Conservation (phyloP, 1,284 basidiomycete species). For the Cutaneotrichosporon sp. region DNA sequence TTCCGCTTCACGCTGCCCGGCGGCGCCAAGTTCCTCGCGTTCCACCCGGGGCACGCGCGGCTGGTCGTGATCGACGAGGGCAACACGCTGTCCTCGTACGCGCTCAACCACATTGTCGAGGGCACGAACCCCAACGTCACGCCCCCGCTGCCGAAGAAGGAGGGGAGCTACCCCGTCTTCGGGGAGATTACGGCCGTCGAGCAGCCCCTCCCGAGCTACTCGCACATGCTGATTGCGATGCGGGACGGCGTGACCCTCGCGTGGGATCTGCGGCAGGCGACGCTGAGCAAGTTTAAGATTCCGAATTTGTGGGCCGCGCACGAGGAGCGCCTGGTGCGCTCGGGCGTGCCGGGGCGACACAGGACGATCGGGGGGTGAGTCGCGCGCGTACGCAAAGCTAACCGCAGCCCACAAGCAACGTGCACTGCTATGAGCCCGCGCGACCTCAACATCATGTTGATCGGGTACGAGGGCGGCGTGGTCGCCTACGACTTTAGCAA, state of each 20-base stretch:
- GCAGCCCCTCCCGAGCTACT: constrained; percentile 44
- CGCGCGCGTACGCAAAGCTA: neutral
- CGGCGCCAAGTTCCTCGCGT: constrained; percentile 48
- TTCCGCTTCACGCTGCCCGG: constrained; percentile 50
- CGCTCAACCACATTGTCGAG: constrained; percentile 41
- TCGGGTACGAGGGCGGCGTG: constrained; percentile 80
- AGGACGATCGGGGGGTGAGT: constrained; percentile 55
- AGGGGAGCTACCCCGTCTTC: constrained; percentile 36
- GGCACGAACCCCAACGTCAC: constrained; percentile 33
- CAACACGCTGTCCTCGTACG: constrained; percentile 46
- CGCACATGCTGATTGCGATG: constrained; percentile 50
- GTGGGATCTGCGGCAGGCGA: constrained; percentile 68
- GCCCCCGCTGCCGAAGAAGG: constrained; percentile 40
- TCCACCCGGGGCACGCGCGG: constrained; percentile 49
- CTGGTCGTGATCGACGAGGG: constrained; percentile 47
- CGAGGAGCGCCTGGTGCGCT: constrained; percentile 65
- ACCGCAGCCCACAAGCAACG: constrained; percentile 11
- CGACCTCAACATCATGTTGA: constrained; percentile 74
- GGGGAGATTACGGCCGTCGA: constrained; percentile 42
- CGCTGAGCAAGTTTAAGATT: constrained; percentile 64
- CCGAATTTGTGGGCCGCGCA: constrained; percentile 75
- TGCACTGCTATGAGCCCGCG: constrained; percentile 74
- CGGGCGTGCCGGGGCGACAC: constrained; percentile 60
- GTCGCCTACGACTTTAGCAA: constrained; percentile 71
- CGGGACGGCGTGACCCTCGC: constrained; percentile 57